Conservation (phyloP, 2,329 filamentous ascomycete species). For the Arachnopeziza araneosa region DNA sequence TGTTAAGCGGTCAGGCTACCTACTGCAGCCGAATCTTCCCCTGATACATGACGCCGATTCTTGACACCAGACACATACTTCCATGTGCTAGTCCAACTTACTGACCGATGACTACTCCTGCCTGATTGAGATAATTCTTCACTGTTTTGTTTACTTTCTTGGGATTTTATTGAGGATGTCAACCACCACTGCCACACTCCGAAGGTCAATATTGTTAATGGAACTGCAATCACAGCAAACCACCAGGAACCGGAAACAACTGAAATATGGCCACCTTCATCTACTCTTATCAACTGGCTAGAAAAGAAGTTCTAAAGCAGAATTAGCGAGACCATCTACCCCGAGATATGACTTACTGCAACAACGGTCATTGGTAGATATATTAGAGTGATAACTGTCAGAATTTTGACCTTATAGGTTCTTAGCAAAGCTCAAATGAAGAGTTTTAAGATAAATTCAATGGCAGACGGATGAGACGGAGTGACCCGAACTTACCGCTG, state of each 20-base stretch:
- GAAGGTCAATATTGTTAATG: conserved; percentile 11
- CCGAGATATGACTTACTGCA: conserved; percentile 1
- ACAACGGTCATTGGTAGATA: conserved; percentile 13
- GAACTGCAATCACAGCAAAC: conserved; percentile 10
- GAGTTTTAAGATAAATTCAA: not conserved
- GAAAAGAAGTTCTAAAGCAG: conserved; percentile 15
- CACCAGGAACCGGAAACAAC: conserved; percentile 4
- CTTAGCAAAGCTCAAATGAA: not conserved
- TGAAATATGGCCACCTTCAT: conserved; percentile 7
- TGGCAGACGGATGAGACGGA: too few species aligned
- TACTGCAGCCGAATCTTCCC: too few species aligned
- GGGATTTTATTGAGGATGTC: too few species aligned
- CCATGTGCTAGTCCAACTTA: too few species aligned
- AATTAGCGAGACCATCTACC: not conserved
- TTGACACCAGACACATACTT: too few species aligned
- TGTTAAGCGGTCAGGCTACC: too few species aligned
- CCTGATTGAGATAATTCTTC: too few species aligned
- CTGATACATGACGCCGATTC: too few species aligned
- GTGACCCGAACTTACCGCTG: conserved; percentile 2
- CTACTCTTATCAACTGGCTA: conserved; percentile 12
- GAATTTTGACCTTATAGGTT: conserved; percentile 6
- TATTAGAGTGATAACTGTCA: conserved; percentile 14
- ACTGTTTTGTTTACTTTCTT: too few species aligned
- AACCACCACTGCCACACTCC: conserved; percentile 10
- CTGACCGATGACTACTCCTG: too few species aligned